These are phyloP conservation scores for Collybiopsis confluens DNA, from an alignment of 768 basidiomycete species.

Conservation along the genomic window DNA sequence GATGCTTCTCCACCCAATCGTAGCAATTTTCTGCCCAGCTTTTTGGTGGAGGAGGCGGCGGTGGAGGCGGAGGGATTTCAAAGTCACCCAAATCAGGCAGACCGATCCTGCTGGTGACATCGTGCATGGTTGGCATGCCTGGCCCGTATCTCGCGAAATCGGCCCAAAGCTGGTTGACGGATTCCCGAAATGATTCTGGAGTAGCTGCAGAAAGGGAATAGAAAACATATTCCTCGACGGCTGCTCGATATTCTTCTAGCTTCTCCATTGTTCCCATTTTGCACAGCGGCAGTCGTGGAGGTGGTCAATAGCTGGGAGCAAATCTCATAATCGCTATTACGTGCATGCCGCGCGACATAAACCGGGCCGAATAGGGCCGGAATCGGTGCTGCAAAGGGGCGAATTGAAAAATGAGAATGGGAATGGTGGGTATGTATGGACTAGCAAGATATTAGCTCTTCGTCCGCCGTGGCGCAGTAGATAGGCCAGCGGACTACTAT, in stretches of 20 bases:
- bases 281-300: no score
- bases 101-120: constrained; percentile 37
- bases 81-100: constrained; percentile 70
- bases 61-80: constrained; percentile 68
- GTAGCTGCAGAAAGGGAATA: constrained; percentile 53
- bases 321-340: no score
- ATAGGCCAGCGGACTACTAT: no score
- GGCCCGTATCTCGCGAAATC: constrained; percentile 83
- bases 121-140: constrained; percentile 49
- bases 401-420: no score
- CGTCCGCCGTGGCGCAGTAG: no score
- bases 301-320: no score
- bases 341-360: no score
- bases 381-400: no score
- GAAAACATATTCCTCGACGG: constrained; percentile 59
- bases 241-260: constrained; percentile 66
- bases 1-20: constrained; percentile 55
- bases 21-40: constrained; percentile 42
- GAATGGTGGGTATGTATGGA: no score
- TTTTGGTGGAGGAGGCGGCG: constrained; percentile 42
- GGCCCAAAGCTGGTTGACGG: constrained; percentile 65
- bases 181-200: constrained; percentile 61
- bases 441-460: no score
- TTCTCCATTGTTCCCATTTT: constrained; percentile 43
- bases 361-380: no score